These are phyloP conservation scores for Jamesozyma gamospora DNA, from an alignment of 805 yeast genomes.

Conservation along the genomic window DNA sequence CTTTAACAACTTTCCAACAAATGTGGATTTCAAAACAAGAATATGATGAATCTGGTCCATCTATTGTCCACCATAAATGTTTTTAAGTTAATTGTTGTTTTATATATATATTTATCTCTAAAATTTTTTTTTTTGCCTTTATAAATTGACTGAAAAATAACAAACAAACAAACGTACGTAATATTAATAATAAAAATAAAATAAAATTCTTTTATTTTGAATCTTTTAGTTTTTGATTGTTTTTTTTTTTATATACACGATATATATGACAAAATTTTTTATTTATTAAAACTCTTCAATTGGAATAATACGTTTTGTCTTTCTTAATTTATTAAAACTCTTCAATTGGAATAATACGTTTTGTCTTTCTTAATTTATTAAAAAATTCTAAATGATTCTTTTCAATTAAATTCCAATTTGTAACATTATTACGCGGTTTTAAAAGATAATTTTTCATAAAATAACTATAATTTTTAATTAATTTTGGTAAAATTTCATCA, in stretches of 20 bases:
- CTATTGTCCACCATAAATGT: conserved; percentile 67
- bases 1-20: conserved; percentile 99
- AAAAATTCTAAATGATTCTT: conserved; percentile 10
- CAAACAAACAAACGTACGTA: too few relatives aligned
- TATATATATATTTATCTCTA: too few relatives aligned
- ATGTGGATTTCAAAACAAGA: conserved; percentile 99
- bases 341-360: conserved; percentile 3
- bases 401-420: conserved; percentile 19
- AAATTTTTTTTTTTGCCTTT: too few relatives aligned
- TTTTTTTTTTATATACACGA: conserved; percentile 1
- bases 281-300: conserved; percentile 2
- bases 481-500: conserved; percentile 9
- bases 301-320: conserved; percentile 3
- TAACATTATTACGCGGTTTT: conserved; percentile 16
- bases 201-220: too few relatives aligned
- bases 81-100: conserved; percentile 26
- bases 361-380: conserved; percentile 10
- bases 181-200: too few relatives aligned
- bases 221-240: too few relatives aligned
- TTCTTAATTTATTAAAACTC: conserved; percentile 10
- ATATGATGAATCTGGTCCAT: conserved; percentile 99
- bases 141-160: too few relatives aligned
- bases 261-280: background rate
- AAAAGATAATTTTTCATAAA: conserved; percentile 26
- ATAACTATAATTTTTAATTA: conserved; percentile 23